A percentile compares a stretch with the other conserved stretches of the same genome.
Evolutionary conservation across 352 stramenopile genomes (phyloP).

Genomic region (Ophiocytium majus): DNA sequence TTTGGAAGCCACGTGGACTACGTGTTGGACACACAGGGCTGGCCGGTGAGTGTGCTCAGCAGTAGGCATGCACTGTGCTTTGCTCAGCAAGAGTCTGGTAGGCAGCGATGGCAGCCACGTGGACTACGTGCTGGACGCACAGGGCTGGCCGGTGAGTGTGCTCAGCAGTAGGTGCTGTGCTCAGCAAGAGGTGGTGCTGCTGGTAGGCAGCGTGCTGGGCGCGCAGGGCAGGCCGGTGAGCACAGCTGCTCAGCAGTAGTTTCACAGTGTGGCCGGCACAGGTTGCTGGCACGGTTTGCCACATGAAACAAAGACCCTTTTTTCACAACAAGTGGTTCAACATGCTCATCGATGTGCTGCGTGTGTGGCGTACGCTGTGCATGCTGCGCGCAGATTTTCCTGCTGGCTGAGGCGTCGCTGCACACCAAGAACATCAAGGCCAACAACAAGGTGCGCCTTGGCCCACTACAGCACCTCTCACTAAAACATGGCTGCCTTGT

Average conservation of each 20-base stretch:
- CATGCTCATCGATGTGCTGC: no score
- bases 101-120: conserved; percentile 76
- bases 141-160: conserved; percentile 50
- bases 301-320: no score
- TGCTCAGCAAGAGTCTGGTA: no score
- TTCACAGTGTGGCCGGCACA: conserved; percentile 9
- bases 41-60: conserved; percentile 41
- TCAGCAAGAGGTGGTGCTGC: no score
- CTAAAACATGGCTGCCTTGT: no score
- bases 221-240: no score
- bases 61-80: no score
- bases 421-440: conserved; percentile 75
- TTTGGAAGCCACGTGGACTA: conserved; percentile 81
- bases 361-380: not conserved
- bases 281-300: not conserved
- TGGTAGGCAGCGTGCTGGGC: no score
- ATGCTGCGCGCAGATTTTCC: conserved; percentile 66
- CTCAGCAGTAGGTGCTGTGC: no score
- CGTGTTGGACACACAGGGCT: conserved; percentile 68
- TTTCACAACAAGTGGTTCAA: no score
- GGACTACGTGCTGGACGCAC: conserved; percentile 76
- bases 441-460: conserved; percentile 55
- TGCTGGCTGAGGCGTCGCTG: conserved; percentile 76
- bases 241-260: no score
- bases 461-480: no score